Percentiles rank a stretch among this genome's conserved stretches.
phyloP scores from a whole-genome alignment of 1,284 basidiomycete genomes.

The Rhodotorula sp. region DNA sequence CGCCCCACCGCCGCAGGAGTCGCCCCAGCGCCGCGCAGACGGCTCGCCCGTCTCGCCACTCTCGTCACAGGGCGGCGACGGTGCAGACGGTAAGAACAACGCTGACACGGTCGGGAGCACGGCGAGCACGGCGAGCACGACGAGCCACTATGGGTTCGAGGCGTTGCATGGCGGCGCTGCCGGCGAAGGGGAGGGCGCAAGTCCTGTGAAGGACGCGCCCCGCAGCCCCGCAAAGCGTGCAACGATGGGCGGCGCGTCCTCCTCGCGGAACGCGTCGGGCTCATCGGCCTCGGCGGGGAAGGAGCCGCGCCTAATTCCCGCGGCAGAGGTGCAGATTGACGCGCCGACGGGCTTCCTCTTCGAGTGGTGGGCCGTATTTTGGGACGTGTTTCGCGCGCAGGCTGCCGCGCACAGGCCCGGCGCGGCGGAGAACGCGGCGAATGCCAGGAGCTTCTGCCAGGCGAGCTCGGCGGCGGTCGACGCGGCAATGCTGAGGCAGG shows the following conservation, averaged over 20 bases:
- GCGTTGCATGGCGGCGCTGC: neutral
- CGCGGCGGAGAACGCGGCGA: neutral
- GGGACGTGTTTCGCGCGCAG: constrained; percentile 33
- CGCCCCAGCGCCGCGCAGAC: neutral
- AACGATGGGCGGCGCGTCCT: no score
- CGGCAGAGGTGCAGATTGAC: constrained; percentile 1
- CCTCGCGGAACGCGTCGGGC: neutral
- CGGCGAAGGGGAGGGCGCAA: neutral
- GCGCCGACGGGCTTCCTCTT: constrained; percentile 1
- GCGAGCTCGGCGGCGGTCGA: constrained; percentile 13
- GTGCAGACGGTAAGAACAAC: neutral
- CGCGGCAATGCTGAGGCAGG: neutral
- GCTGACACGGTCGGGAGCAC: neutral
- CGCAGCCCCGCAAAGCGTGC: neutral
- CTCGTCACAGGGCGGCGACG: neutral
- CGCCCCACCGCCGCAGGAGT: neutral
- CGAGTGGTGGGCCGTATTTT: constrained; percentile 42
- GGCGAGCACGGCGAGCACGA: constrained; percentile 4
- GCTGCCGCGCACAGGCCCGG: neutral
- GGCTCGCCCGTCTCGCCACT: neutral
- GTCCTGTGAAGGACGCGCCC: neutral
- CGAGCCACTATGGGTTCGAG: constrained; percentile 5
- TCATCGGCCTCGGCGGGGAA: neutral
- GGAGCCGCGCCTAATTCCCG: neutral
- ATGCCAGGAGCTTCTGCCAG: constrained; percentile 18